These are phyloP conservation scores for Puccinia coronata DNA, from an alignment of 1,284 basidiomycete species.

Conservation along the genomic window DNA sequence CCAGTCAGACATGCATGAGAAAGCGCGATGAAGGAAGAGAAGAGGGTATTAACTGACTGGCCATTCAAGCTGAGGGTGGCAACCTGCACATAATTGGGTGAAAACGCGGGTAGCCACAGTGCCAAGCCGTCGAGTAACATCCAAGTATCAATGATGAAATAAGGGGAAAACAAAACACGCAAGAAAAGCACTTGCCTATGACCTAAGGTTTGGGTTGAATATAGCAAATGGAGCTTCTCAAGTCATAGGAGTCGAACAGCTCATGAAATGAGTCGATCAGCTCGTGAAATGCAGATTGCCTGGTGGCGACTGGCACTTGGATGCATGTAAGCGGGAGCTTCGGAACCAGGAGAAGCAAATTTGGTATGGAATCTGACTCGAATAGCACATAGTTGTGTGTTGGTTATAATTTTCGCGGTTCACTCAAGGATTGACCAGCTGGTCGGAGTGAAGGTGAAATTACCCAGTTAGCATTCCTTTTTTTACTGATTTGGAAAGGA, in stretches of 20 bases:
- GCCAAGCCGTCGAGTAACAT: background rate
- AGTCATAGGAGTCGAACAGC: conserved; percentile 39
- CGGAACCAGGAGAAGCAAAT: too few species aligned
- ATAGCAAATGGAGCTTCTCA: conserved; percentile 39
- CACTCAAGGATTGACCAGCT: too few species aligned
- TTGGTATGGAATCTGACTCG: conserved; percentile 44
- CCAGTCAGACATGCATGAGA: background rate
- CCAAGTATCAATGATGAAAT: background rate
- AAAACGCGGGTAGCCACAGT: conserved; percentile 45
- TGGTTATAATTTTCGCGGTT: conserved; percentile 47
- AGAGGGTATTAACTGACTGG: conserved; percentile 16
- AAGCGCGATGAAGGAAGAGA: background rate
- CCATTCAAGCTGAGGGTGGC: conserved; percentile 41
- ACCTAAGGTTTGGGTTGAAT: conserved; percentile 29
- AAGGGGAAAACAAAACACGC: background rate
- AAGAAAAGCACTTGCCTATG: conserved; percentile 34
- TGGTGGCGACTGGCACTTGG: conserved; percentile 34
- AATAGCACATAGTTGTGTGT: conserved; percentile 44
- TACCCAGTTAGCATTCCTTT: background rate
- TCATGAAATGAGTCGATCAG: too few species aligned
- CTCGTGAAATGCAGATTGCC: conserved; percentile 39
- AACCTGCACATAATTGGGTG: too few species aligned
- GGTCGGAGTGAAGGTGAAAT: conserved; percentile 1
- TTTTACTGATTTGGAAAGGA: background rate
- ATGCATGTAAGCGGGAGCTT: conserved; percentile 35